Percentiles rank a stretch among this genome's conserved stretches.
Conservation (phyloP, 2,329 filamentous ascomycete genomes). For the Lasiodiplodia citricola region DNA sequence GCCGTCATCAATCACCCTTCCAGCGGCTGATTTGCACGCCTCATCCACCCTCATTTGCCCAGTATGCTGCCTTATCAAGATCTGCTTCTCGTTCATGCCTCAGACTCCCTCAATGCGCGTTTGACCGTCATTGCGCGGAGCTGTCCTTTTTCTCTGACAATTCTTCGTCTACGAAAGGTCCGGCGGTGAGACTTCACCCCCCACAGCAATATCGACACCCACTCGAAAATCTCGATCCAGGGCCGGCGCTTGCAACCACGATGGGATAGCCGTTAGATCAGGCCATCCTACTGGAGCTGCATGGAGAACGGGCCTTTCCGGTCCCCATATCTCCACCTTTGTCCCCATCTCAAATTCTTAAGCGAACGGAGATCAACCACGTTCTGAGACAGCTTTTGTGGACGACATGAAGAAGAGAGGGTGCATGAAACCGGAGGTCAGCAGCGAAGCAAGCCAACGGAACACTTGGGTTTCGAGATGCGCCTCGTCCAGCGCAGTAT, state of each 20-base stretch:
- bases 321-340: neutral
- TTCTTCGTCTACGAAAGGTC: neutral
- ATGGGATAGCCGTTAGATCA: neutral
- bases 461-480: neutral
- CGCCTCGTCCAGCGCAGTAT: neutral
- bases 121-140: neutral
- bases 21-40: neutral
- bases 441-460: neutral
- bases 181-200: conserved; percentile 2
- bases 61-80: neutral
- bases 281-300: neutral
- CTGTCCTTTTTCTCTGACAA: neutral
- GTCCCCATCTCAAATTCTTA: conserved; percentile 1
- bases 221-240: neutral
- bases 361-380: neutral
- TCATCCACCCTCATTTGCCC: neutral
- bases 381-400: conserved; percentile 8
- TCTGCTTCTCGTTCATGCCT: conserved; percentile 3
- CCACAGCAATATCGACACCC: neutral
- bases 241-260: neutral
- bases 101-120: neutral
- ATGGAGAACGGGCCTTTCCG: neutral
- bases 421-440: conserved; percentile 2
- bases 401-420: neutral
- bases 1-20: conserved; percentile 10